These are phyloP conservation scores for Dillenia turbinata DNA, from an alignment of 164 flowering plant genomes.

Conservation along the genomic window DNA sequence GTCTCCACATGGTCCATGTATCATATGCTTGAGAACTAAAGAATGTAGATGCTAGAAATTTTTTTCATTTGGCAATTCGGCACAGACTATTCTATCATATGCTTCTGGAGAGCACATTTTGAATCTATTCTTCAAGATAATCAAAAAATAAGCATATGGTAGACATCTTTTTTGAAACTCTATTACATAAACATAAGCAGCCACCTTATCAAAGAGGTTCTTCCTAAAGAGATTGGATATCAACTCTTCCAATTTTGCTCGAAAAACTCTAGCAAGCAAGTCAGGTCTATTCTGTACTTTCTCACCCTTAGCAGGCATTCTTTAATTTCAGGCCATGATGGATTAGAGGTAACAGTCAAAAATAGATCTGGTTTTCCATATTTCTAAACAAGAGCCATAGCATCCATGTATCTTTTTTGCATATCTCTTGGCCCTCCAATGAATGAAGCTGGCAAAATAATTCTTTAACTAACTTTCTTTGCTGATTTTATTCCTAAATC, in stretches of 20 bases:
- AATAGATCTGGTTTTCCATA: constrained; percentile 18
- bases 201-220: constrained; percentile 7
- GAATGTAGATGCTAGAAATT: neutral
- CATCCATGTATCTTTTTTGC: constrained; percentile 6
- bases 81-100: constrained; percentile 10
- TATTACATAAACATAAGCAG: constrained; percentile 12
- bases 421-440: constrained; percentile 16
- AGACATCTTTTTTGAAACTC: constrained; percentile 19
- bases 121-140: neutral
- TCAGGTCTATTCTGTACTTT: constrained; percentile 16
- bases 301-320: neutral
- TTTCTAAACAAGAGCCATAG: constrained; percentile 14
- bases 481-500: neutral
- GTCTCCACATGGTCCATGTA: constrained; percentile 17
- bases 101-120: constrained; percentile 1
- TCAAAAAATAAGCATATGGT: constrained; percentile 18
- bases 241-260: constrained; percentile 10
- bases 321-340: constrained; percentile 7
- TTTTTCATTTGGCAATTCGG: constrained; percentile 6
- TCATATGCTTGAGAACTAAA: constrained; percentile 15
- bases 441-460: constrained; percentile 11
- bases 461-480: neutral
- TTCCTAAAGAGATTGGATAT: constrained; percentile 5
- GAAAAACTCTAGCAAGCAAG: constrained; percentile 11
- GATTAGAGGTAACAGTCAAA: constrained; percentile 22